Evolutionary conservation across 2,329 filamentous ascomycete species (phyloP), one percentile per base, ranked within the genome.

Genomic region (Shiraia sp.): DNA sequence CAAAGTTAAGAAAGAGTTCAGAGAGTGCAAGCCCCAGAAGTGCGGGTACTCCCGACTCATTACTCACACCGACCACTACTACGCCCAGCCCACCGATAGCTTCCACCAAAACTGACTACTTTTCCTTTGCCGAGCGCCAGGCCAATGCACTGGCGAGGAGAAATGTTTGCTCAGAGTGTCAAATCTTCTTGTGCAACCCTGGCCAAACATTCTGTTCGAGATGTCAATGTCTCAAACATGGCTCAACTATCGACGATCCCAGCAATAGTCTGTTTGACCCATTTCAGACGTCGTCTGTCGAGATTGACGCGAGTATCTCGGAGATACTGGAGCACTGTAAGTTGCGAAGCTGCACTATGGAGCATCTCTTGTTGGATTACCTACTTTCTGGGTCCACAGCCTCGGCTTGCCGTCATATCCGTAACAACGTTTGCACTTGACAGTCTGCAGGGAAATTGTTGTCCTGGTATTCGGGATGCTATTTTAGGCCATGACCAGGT

Each of bases 301-400:
- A 60, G 3, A 54, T 65, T 13, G 56, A 59, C 38, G 46, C 41
- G 28, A 51, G 32, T 2, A 54, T 63, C 6, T 62, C 63, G 12
- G 63, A 66, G 27, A 45, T 69, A n/a, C 43, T 69, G 35, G 50
- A 61, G 26, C 63, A 69, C 40, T 69, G 66, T 69, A 60, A 68
- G 66, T 61, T 13, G 14, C 32, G 23, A 29, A 39, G 40, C 49
- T n/a, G n/a, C n/a, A n/a, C n/a, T n/a, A n/a, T n/a, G n/a, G n/a
- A n/a, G n/a, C n/a, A n/a, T n/a, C n/a, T n/a, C n/a, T n/a, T n/a
- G n/a, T 36, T 30, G 42, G 46, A 33, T 49, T 44, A 34, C 38
- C 46, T 52, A 40, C 15, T n/a, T 27, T 26, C n/a, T n/a, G n/a
- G n/a, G n/a, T n/a, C n/a, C n/a, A n/a, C n/a, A n/a, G n/a, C n/a